Conservation (phyloP, 176 grass and related monocot genomes). For the Carex cristatella region DNA sequence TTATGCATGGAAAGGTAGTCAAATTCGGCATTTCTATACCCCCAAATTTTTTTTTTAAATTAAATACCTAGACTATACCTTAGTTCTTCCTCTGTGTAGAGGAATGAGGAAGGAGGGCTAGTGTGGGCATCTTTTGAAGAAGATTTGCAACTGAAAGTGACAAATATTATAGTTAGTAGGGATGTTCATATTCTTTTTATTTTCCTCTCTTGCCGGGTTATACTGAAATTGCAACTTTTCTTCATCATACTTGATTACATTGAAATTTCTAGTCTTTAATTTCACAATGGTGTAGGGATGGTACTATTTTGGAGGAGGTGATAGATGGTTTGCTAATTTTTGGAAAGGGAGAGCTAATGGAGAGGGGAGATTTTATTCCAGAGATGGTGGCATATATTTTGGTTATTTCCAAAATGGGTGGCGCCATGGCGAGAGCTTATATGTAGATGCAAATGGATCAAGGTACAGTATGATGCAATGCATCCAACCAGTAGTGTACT, state of each 20-base stretch:
- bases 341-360: conserved; percentile 95
- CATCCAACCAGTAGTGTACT: background rate
- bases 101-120: background rate
- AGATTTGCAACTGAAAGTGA: background rate
- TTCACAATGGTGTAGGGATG: conserved; percentile 48
- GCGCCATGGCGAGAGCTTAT: conserved; percentile 62
- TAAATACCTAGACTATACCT: background rate
- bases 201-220: background rate
- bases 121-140: background rate
- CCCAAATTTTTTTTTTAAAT: background rate
- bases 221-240: background rate
- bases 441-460: conserved; percentile 61
- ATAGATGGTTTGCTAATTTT: conserved; percentile 89
- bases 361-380: conserved; percentile 91
- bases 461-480: conserved; percentile 31
- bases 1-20: conserved; percentile 94
- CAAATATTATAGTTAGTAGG: background rate
- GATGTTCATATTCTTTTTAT: background rate
- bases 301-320: conserved; percentile 78
- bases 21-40: background rate
- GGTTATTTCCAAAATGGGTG: conserved; percentile 88
- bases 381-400: conserved; percentile 68
- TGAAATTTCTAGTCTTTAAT: background rate
- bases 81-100: background rate
- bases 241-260: background rate